Evolutionary conservation across 179 eudicot species (phyloP).

Genomic region (Gypsophila paniculata): DNA sequence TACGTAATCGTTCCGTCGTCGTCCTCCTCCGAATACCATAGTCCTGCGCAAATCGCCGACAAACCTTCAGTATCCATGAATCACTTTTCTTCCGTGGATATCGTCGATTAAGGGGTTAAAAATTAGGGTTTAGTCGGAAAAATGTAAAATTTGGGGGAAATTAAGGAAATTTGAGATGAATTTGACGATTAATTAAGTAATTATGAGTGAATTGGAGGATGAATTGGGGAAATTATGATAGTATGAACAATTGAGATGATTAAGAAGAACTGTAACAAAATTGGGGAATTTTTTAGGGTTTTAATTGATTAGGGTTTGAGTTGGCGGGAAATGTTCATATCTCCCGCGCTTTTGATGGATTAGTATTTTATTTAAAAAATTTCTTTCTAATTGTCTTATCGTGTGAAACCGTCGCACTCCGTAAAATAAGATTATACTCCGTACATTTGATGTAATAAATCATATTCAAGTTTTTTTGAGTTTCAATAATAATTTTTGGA

Average conservation of each 20-base stretch:
- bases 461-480: no score
- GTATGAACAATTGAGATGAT: background rate
- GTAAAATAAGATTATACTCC: no score
- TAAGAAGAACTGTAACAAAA: background rate
- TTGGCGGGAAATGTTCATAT: conserved; percentile 31
- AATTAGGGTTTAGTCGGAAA: conserved; percentile 25
- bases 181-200: background rate
- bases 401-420: no score
- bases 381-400: background rate
- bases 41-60: conserved; percentile 72
- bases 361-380: background rate
- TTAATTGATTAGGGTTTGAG: background rate
- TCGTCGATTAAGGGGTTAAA: background rate
- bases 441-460: no score
- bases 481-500: no score
- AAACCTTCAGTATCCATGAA: conserved; percentile 61
- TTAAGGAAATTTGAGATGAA: background rate
- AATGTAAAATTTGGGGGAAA: background rate
- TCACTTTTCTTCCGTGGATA: background rate
- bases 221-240: background rate
- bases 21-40: conserved; percentile 65
- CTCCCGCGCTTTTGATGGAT: conserved; percentile 27
- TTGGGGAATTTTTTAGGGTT: background rate
- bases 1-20: conserved; percentile 51
- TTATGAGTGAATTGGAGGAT: background rate